Evolutionary conservation across 345 rosid species (phyloP), one percentile per base, ranked within the genome.

Genomic region (Citrus inodora): DNA sequence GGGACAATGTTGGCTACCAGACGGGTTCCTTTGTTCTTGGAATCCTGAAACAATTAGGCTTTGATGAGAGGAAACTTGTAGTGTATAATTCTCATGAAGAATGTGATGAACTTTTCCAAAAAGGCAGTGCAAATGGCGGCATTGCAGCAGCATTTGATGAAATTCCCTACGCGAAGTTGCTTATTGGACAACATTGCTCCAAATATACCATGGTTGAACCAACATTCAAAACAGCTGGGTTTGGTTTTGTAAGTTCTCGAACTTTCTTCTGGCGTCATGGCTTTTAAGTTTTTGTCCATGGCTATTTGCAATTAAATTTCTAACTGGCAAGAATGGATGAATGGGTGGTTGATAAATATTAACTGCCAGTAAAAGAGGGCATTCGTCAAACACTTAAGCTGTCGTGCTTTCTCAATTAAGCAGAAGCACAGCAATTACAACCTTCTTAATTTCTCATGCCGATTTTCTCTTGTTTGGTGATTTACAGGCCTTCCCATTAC

Each of bases 171-270:
- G 11, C 80, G 53, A 84, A 82, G 65, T 74, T 86, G 13, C 69
- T 89, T 61, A 81, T 87, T 9, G 85, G 78, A 40, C 80, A 83
- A 71, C 75, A 84, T 19, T 86, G 90, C 83, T 69, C 71, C 37
- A 71, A 75, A 3, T 89, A 87, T 30, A 79, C 82, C 67, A 76
- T 81, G 78, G 81, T 77, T 46, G 88, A 83, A 63, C 81, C 83
- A 28, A 71, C 82, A 0, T 84, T 79, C 25, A 81, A 75, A 9
- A 71, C 80, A 5, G 87, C 78, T 46, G 87, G 90, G 40, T 85
- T 87, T 7, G 89, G 93, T 13, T 90, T 90, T 9, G 92, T 89
- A 79, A 80, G 87, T 76, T 32, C 22, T n/a, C 5, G 3, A 4
- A 2, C 27, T n/a, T 62, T 60, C 71, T 67, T 33, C 35, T 33